Evolutionary conservation across 169 alveolate species (phyloP).

Genomic region (Eimeria necatrix): DNA sequence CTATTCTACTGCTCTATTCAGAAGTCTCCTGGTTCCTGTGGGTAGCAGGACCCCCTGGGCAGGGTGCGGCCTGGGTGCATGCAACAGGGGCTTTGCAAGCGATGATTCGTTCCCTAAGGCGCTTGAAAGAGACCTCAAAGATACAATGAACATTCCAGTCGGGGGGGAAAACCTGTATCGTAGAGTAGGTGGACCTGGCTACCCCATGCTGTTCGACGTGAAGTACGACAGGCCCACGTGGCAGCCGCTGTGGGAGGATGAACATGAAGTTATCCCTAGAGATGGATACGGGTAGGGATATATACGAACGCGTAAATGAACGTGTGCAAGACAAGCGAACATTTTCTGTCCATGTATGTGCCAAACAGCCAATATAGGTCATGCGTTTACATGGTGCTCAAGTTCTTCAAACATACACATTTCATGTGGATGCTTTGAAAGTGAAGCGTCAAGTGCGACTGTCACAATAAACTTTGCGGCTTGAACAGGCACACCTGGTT

Average conservation of each 20-base stretch:
- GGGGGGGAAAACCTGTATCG: slow-evolving; percentile 74
- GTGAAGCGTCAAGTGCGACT: too few species aligned
- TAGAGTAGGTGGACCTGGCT: slow-evolving; percentile 50
- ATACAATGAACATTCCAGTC: slow-evolving; percentile 45
- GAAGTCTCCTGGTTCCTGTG: not conserved
- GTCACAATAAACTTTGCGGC: too few species aligned
- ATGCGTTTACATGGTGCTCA: too few species aligned
- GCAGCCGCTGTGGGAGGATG: slow-evolving; percentile 81
- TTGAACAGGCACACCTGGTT: not conserved
- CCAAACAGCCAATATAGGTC: too few species aligned
- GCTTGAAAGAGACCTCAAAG: slow-evolving; percentile 33
- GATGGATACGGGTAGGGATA: slow-evolving; percentile 75
- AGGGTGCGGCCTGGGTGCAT: not conserved
- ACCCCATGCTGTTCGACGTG: slow-evolving; percentile 76
- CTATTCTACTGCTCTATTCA: not conserved
- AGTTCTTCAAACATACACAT: too few species aligned
- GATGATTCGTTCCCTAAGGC: slow-evolving; percentile 48
- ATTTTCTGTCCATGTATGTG: too few species aligned
- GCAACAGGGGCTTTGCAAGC: slow-evolving; percentile 29
- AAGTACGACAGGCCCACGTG: slow-evolving; percentile 73
- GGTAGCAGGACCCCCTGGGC: not conserved
- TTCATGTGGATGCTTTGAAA: too few species aligned
- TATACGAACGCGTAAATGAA: not conserved
- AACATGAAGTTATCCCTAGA: slow-evolving; percentile 66
- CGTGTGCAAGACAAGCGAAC: not conserved